These are phyloP conservation scores for Rhodocollybia butyracea DNA, from an alignment of 768 basidiomycete species.

Conservation along the genomic window DNA sequence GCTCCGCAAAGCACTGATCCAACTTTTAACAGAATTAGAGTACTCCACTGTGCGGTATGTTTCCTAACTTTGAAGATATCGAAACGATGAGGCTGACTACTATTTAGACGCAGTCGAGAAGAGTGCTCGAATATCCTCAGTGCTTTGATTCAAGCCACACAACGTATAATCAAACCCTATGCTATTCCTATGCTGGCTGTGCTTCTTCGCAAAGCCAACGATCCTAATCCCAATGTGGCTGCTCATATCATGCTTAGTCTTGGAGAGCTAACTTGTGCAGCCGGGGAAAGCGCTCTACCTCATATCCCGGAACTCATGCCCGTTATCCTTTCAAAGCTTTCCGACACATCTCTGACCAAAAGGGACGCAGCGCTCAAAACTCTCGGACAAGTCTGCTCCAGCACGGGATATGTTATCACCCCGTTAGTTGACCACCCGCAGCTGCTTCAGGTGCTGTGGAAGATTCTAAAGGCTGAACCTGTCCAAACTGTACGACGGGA, in stretches of 20 bases:
- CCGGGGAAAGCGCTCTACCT: conserved; percentile 85
- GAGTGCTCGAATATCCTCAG: conserved; percentile 91
- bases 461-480: conserved; percentile 81
- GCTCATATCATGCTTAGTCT: conserved; percentile 92
- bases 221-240: conserved; percentile 82
- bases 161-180: conserved; percentile 93
- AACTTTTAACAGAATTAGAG: conserved; percentile 93
- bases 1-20: conserved; percentile 90
- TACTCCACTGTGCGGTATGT: conserved; percentile 88
- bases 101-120: conserved; percentile 73
- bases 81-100: background rate
- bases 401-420: conserved; percentile 90
- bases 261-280: conserved; percentile 89
- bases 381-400: conserved; percentile 92
- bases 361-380: conserved; percentile 93
- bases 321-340: conserved; percentile 82
- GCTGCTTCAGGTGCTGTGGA: conserved; percentile 78
- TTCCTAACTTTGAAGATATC: conserved; percentile 1
- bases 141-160: conserved; percentile 85
- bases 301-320: conserved; percentile 87
- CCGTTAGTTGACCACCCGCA: conserved; percentile 92
- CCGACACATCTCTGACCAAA: conserved; percentile 86
- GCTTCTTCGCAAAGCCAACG: conserved; percentile 84
- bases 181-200: conserved; percentile 93
- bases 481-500: conserved; percentile 74